Conservation (phyloP, 2,329 filamentous ascomycete species). For the Chaetomiaceae sp. region DNA sequence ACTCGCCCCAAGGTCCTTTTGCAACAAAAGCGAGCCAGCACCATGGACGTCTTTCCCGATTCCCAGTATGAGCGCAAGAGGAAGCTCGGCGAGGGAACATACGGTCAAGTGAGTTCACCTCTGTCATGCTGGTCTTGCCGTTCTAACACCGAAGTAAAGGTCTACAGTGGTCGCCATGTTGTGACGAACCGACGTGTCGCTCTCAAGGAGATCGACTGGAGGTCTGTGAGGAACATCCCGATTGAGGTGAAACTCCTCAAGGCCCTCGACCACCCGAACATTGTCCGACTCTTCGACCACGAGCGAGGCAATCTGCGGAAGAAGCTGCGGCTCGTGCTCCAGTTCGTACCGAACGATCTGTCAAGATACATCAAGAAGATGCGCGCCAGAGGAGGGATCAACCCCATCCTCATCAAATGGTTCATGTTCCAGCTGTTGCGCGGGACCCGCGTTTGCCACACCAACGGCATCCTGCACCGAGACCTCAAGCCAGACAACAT, state of each 20-base stretch:
- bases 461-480: constrained; percentile 91
- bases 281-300: constrained; percentile 99
- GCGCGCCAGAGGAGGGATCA: constrained; percentile 83
- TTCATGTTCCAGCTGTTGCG: constrained; percentile 98
- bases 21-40: too few species aligned
- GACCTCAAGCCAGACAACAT: constrained; percentile 96
- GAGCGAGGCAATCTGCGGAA: constrained; percentile 99
- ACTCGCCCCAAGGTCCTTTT: too few species aligned
- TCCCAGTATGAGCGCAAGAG: too few species aligned
- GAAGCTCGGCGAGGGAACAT: too few species aligned
- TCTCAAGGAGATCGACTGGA: constrained; percentile 96
- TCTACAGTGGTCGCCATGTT: constrained; percentile 93
- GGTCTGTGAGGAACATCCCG: constrained; percentile 95
- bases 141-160: too few species aligned
- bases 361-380: constrained; percentile 98
- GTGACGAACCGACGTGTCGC: constrained; percentile 96
- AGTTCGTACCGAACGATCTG: constrained; percentile 97
- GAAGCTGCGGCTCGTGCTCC: constrained; percentile 98
- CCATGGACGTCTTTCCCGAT: too few species aligned
- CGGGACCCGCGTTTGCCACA: constrained; percentile 96
- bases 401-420: constrained; percentile 88
- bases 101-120: too few species aligned
- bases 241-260: constrained; percentile 99
- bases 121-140: too few species aligned
- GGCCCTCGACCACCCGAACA: constrained; percentile 98